Evolutionary conservation across 192 early-diverging fungal species (phyloP), one percentile per base, ranked within the genome.

Genomic region (Rhizophagus clarus): DNA sequence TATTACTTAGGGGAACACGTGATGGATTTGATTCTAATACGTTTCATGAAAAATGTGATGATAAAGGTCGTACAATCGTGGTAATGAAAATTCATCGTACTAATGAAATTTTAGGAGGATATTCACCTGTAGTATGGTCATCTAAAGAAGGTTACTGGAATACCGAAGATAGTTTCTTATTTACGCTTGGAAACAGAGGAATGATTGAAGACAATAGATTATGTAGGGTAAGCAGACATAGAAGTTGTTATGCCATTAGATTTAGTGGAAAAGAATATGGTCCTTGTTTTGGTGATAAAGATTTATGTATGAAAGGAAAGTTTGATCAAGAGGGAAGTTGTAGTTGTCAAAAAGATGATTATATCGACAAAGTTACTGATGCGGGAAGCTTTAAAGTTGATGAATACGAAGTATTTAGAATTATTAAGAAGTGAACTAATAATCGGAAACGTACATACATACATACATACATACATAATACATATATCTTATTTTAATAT

Each of bases 81-180:
- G 37, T 76, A 28, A 76, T 76, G 37, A 61, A 42, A 64, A 76
- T 76, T 63, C 31, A 64, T 12, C 34, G n/a, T 17, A 76, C 75
- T 0, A 32, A 40, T 28, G 75, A 76, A 45, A 64, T 76, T 64
- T 66, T 76, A 34, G 75, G 75, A 26, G 75, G 75, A 28, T 76
- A 76, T 76, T 63, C 61, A 9, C 75, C 75, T 29, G 37, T 64
- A 9, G 37, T 45, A 40, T 76, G 75, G 75, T 63, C 17, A 11
- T 20, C 75, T 4, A 64, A n/a, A n/a, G 56, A 61, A 34, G 75
- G 75, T 22, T 76, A 76, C 31, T 76, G 75, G 34, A 76, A 76
- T 62, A 76, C 75, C 22, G 75, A 76, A 64, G 75, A 76, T 64
- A 76, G 75, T 64, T 76, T 76, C n/a, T 34, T 76, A 12, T 76